Evolutionary conservation across 2,329 filamentous ascomycete genomes (phyloP).

Genomic region (Acephala macrosclerotiorum): DNA sequence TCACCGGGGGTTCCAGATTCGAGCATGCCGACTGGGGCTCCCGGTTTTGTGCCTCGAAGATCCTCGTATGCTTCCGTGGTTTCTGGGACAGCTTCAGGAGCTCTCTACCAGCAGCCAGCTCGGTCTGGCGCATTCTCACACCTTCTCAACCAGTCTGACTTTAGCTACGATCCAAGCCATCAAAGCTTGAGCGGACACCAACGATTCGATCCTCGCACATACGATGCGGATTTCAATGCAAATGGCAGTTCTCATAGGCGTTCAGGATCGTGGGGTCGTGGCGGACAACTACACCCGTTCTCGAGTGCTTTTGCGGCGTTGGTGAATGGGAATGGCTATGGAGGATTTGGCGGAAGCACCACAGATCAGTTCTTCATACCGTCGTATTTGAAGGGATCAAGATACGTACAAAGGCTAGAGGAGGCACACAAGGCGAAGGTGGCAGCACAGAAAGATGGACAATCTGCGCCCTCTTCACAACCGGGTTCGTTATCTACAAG

Average conservation of each 20-base stretch:
- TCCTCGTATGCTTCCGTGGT: slow-evolving; percentile 69
- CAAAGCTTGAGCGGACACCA: slow-evolving; percentile 32
- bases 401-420: slow-evolving; percentile 79
- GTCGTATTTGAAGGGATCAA: slow-evolving; percentile 80
- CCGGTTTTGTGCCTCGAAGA: slow-evolving; percentile 54
- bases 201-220: slow-evolving; percentile 37
- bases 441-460: slow-evolving; percentile 52
- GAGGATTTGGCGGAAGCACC: slow-evolving; percentile 30
- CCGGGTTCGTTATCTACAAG: slow-evolving; percentile 59
- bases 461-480: slow-evolving; percentile 52
- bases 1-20: slow-evolving; percentile 42
- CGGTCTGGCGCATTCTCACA: slow-evolving; percentile 44
- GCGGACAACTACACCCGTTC: slow-evolving; percentile 42
- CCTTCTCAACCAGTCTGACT: slow-evolving; percentile 39
- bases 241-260: slow-evolving; percentile 36
- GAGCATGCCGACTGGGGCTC: slow-evolving; percentile 45
- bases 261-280: slow-evolving; percentile 38
- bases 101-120: slow-evolving; percentile 35
- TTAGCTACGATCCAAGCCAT: slow-evolving; percentile 39
- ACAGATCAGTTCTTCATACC: slow-evolving; percentile 75
- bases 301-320: slow-evolving; percentile 44
- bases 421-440: slow-evolving; percentile 71
- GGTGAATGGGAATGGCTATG: slow-evolving; percentile 39
- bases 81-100: slow-evolving; percentile 53
- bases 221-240: slow-evolving; percentile 40